phyloP scores from a whole-genome alignment of 192 early-diverging fungal species.

The Oehlia diaphana region DNA sequence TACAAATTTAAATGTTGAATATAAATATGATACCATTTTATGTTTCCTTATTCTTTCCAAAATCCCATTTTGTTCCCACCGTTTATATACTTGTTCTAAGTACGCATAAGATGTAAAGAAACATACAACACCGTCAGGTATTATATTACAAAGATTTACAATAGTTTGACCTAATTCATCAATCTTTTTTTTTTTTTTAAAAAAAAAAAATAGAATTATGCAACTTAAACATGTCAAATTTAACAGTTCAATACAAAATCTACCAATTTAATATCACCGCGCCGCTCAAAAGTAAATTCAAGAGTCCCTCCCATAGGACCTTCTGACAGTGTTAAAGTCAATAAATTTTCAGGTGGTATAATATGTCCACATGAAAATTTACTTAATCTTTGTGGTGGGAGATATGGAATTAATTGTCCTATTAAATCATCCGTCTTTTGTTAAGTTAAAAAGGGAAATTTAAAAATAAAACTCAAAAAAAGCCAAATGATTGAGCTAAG shows the following conservation, averaged over 20 bases:
- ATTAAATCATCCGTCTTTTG: conserved; percentile 44
- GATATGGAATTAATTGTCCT: conserved; percentile 54
- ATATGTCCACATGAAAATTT: conserved; percentile 86
- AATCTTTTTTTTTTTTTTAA: conserved; percentile 38
- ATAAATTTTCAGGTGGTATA: conserved; percentile 73
- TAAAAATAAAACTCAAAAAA: conserved; percentile 22
- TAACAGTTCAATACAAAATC: not conserved
- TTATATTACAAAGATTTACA: conserved; percentile 67
- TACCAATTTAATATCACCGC: conserved; percentile 51
- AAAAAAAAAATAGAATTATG: not conserved
- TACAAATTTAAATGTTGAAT: not conserved
- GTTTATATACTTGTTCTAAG: conserved; percentile 58
- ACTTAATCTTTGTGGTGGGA: conserved; percentile 48
- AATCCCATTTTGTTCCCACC: conserved; percentile 54
- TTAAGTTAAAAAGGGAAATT: not conserved
- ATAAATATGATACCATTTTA: conserved; percentile 53
- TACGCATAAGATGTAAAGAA: conserved; percentile 87
- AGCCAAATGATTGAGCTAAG: conserved; percentile 11
- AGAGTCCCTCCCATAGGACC: conserved; percentile 67
- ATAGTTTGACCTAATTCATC: conserved; percentile 72
- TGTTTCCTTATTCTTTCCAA: conserved; percentile 51
- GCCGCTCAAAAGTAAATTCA: conserved; percentile 67
- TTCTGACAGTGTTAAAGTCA: conserved; percentile 59
- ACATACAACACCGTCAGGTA: conserved; percentile 83
- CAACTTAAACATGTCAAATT: not conserved